A percentile compares a stretch with the other conserved stretches of the same genome.
phyloP scores from a whole-genome alignment of 352 stramenopile species.

The Phytophthora europaea region DNA sequence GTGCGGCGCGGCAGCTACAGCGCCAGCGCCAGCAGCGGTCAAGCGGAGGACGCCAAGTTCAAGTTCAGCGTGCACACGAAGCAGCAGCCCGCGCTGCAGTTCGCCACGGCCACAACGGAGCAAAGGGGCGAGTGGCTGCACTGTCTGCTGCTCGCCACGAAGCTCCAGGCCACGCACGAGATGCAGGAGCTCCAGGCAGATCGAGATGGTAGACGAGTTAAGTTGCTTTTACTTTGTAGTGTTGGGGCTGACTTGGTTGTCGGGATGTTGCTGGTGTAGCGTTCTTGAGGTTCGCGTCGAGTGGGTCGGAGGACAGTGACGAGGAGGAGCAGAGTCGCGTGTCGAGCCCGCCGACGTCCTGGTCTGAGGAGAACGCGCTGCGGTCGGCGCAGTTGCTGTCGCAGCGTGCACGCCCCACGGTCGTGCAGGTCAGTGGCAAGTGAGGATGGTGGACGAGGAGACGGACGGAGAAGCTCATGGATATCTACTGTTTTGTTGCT shows the following conservation, averaged over 20 bases:
- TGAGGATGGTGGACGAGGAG: background rate
- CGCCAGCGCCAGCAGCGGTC: background rate
- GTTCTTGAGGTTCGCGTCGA: slow-evolving; percentile 65
- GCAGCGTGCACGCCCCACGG: slow-evolving; percentile 24
- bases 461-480: slow-evolving; percentile 5
- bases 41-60: slow-evolving; percentile 30
- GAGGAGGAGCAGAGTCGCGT: slow-evolving; percentile 39
- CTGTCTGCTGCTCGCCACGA: slow-evolving; percentile 49
- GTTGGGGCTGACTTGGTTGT: background rate
- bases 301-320: slow-evolving; percentile 59
- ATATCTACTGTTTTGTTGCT: slow-evolving; percentile 9
- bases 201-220: slow-evolving; percentile 12
- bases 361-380: slow-evolving; percentile 39
- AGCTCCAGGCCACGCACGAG: slow-evolving; percentile 32
- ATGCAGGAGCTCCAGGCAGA: slow-evolving; percentile 7
- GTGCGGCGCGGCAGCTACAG: slow-evolving; percentile 31
- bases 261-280: slow-evolving; percentile 23
- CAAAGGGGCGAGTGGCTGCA: slow-evolving; percentile 63
- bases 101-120: slow-evolving; percentile 40
- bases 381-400: slow-evolving; percentile 37
- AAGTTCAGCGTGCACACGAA: slow-evolving; percentile 51
- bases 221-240: background rate
- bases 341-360: slow-evolving; percentile 25
- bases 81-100: slow-evolving; percentile 41
- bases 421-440: slow-evolving; percentile 47